Conservation (phyloP, 1,284 basidiomycete species). For the Grifola frondosa region DNA sequence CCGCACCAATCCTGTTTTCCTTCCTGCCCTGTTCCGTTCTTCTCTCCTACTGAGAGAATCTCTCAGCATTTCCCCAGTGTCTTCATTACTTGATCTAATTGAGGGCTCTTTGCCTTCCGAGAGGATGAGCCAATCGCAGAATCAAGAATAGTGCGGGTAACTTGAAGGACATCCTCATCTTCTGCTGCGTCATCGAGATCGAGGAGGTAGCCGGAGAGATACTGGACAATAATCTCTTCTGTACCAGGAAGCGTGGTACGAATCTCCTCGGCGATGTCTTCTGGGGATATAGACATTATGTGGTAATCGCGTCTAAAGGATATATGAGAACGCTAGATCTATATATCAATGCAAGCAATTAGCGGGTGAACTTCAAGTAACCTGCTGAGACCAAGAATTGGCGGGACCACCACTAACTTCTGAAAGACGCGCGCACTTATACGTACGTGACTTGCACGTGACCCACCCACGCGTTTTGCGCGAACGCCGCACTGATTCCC, state of each 20-base stretch:
- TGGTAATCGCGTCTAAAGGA: no score
- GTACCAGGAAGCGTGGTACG: slow-evolving; percentile 80
- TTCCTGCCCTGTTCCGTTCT: slow-evolving; percentile 52
- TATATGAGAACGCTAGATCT: no score
- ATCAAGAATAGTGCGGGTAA: slow-evolving; percentile 75
- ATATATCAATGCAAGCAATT: no score
- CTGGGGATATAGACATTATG: slow-evolving; percentile 26
- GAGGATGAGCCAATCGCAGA: slow-evolving; percentile 48
- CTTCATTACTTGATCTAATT: slow-evolving; percentile 62
- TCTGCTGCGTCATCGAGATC: slow-evolving; percentile 94
- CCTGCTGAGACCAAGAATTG: no score
- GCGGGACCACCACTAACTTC: no score
- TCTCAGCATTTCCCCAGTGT: slow-evolving; percentile 64
- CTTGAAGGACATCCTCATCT: slow-evolving; percentile 83
- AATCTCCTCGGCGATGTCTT: slow-evolving; percentile 77
- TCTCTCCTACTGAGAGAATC: slow-evolving; percentile 60
- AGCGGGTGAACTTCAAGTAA: no score
- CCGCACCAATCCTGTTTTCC: slow-evolving; percentile 60
- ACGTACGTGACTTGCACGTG: no score
- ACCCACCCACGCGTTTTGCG: no score
- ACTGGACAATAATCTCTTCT: slow-evolving; percentile 91
- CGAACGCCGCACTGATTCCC: no score
- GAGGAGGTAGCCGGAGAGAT: slow-evolving; percentile 88
- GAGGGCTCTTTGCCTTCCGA: slow-evolving; percentile 18
- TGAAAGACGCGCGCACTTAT: no score